Conservation (phyloP, 2,329 filamentous ascomycete species). For the Cryphonectria parasitica region DNA sequence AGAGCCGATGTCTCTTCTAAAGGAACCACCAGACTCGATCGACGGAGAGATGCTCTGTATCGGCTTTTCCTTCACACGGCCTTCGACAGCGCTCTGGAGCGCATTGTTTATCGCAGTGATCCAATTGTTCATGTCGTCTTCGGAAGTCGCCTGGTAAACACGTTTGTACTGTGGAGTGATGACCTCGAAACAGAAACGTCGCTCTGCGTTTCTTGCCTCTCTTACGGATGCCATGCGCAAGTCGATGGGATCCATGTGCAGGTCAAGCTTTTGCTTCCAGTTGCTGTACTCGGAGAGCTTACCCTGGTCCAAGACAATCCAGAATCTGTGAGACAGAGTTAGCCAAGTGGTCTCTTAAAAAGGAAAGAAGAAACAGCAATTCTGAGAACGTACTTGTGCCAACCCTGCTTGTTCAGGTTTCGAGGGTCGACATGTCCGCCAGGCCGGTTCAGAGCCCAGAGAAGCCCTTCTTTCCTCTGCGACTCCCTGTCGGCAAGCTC, state of each 20-base stretch:
- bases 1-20: conserved; percentile 86
- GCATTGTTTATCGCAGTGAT: conserved; percentile 97
- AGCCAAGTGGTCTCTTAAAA: conserved; percentile 20
- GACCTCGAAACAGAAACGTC: conserved; percentile 96
- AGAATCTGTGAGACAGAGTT: conserved; percentile 67
- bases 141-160: conserved; percentile 95
- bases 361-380: background rate
- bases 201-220: conserved; percentile 91
- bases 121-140: conserved; percentile 98
- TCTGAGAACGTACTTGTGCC: conserved; percentile 81
- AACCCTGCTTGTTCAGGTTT: conserved; percentile 93
- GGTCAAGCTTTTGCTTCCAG: conserved; percentile 95
- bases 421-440: conserved; percentile 95
- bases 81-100: conserved; percentile 92
- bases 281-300: conserved; percentile 98
- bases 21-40: conserved; percentile 55
- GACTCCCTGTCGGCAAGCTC: conserved; percentile 58
- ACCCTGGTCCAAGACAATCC: conserved; percentile 96
- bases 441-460: conserved; percentile 93
- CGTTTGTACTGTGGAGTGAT: conserved; percentile 96
- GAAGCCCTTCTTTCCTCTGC: conserved; percentile 87
- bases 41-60: conserved; percentile 42
- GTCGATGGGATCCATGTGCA: conserved; percentile 98
- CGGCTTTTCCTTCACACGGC: conserved; percentile 64
- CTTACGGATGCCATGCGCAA: conserved; percentile 95